Evolutionary conservation across 768 basidiomycete genomes (phyloP), one percentile per base, ranked within the genome.

Genomic region (Psilocybe subaeruginosa): DNA sequence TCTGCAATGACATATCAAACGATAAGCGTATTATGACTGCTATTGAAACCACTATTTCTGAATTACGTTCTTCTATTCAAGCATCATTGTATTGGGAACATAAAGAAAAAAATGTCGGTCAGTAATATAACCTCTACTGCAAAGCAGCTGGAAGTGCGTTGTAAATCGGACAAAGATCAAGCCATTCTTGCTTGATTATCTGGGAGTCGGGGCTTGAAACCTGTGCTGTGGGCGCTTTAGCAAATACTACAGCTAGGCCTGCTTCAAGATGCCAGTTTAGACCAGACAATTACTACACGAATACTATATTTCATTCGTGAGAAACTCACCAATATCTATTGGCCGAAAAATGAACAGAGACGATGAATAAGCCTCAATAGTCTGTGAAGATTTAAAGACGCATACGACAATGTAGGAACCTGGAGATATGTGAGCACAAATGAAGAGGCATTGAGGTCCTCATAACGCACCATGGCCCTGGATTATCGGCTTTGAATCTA

Each of bases 171-270:
- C 74, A 75, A 23, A 75, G 71, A n/a, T 72, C 51, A 17, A 69
- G 59, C 72, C 72, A 75, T 4, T 56, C 54, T 27, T 63, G 67
- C 56, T 67, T 69, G 46, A 69, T 68, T 33, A 70, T 68, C 33
- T 69, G 63, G 4, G 68, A 33, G 11, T 50, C 8, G 1, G 66
- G 65, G 6, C 71, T 67, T 4, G 47, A 19, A 11, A 64, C 52
- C 35, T 70, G 62, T 2, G 61, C 73, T 3, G 64, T 62, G 45
- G 57, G 46, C 27, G 71, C 75, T 57, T 77, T 76, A 0, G 75
- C 77, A 46, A 79, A 73, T 5, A 78, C 74, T n/a, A 79, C 57
- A 2, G 77, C 77, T 19, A 78, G 70, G 16, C 78, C 78, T 3
- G 59, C 61, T 46, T n/a, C 55, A 16, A 58, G 27, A 30, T 58